Percentiles rank a stretch among this genome's conserved stretches.
Evolutionary conservation across 2,329 filamentous ascomycete genomes (phyloP).

Genomic region (Epicoccum sorghinum): DNA sequence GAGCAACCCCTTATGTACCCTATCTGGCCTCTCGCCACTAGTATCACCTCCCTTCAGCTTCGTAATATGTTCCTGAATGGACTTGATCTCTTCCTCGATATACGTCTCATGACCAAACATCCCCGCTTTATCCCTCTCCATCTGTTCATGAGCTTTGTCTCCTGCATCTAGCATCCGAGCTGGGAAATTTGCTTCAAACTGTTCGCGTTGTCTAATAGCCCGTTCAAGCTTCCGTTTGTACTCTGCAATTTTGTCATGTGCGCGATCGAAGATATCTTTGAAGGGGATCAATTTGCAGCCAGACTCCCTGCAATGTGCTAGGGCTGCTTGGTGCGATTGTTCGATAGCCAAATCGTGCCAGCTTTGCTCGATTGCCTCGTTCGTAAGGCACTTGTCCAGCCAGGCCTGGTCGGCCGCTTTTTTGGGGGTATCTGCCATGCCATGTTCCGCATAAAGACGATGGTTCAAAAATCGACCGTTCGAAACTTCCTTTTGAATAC

Average conservation of each 20-base stretch:
- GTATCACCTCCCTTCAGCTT: background rate
- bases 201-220: background rate
- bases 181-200: background rate
- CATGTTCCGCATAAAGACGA: too few relatives aligned
- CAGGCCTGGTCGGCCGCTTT: background rate
- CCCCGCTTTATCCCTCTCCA: background rate
- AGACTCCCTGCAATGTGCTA: slow-evolving; percentile 7
- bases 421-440: too few relatives aligned
- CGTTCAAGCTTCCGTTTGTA: background rate
- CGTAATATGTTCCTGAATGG: background rate
- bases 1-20: slow-evolving; percentile 2
- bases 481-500: background rate
- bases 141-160: background rate
- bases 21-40: background rate
- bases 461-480: background rate
- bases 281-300: slow-evolving; percentile 5
- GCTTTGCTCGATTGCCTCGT: background rate
- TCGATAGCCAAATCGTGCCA: slow-evolving; percentile 16
- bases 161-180: background rate
- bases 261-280: background rate
- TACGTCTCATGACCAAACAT: background rate
- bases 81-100: background rate
- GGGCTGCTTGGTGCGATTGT: slow-evolving; percentile 14
- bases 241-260: background rate
- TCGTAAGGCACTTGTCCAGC: slow-evolving; percentile 10